Percentiles rank a stretch among this genome's conserved stretches.
Conservation (phyloP, 2,329 filamentous ascomycete species). For the Phoma sp. region DNA sequence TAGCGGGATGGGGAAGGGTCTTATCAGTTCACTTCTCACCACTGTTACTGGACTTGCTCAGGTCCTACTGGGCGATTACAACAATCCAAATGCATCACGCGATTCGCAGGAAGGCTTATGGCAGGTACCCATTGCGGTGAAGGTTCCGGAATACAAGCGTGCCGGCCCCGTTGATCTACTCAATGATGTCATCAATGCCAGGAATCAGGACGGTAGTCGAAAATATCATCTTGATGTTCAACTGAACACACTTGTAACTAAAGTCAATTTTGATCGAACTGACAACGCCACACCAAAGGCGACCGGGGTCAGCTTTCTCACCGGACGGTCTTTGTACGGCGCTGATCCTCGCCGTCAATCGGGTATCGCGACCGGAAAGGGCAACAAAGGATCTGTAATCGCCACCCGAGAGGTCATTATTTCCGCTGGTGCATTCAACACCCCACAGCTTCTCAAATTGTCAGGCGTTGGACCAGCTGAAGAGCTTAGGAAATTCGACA, state of each 20-base stretch:
- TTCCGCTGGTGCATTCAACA: slow-evolving; percentile 62
- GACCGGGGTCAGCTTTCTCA: slow-evolving; percentile 49
- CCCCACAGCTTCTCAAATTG: slow-evolving; percentile 68
- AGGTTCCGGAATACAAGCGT: slow-evolving; percentile 50
- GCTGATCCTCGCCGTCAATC: slow-evolving; percentile 44
- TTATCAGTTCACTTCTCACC: slow-evolving; percentile 42
- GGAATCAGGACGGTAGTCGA: slow-evolving; percentile 56
- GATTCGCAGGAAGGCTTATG: slow-evolving; percentile 59
- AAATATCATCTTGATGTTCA: slow-evolving; percentile 63
- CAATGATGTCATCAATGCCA: slow-evolving; percentile 53
- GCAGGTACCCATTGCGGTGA: slow-evolving; percentile 63
- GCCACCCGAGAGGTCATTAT: slow-evolving; percentile 37
- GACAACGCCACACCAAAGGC: slow-evolving; percentile 57
- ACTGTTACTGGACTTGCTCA: slow-evolving; percentile 54
- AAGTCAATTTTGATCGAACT: slow-evolving; percentile 67
- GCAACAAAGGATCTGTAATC: slow-evolving; percentile 33
- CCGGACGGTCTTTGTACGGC: slow-evolving; percentile 48
- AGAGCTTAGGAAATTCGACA: slow-evolving; percentile 59
- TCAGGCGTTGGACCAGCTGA: slow-evolving; percentile 63
- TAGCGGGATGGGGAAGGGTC: slow-evolving; percentile 53
- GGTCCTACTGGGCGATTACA: slow-evolving; percentile 58
- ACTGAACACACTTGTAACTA: slow-evolving; percentile 68
- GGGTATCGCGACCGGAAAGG: slow-evolving; percentile 15
- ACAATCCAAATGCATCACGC: slow-evolving; percentile 52
- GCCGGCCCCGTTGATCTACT: slow-evolving; percentile 63